A percentile compares a stretch with the other conserved stretches of the same genome.
Evolutionary conservation across 2,329 filamentous ascomycete species (phyloP).

Genomic region (Sporothrix mexicana): DNA sequence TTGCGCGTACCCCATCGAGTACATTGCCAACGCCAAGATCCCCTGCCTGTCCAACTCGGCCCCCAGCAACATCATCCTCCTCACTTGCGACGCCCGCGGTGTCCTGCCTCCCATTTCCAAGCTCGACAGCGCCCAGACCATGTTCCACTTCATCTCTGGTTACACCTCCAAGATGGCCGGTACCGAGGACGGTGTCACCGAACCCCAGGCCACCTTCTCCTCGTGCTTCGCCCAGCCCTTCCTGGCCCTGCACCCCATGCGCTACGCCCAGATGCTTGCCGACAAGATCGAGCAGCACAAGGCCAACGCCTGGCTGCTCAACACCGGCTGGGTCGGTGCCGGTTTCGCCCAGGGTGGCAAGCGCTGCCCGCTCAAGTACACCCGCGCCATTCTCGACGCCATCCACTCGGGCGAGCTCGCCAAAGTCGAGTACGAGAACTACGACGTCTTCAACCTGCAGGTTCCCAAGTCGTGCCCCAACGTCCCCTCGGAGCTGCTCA

Average conservation of each 20-base stretch:
- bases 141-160: constrained; percentile 99
- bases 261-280: constrained; percentile 97
- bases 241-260: constrained; percentile 98
- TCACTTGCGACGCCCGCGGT: constrained; percentile 97
- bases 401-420: constrained; percentile 97
- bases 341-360: constrained; percentile 90
- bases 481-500: constrained; percentile 90
- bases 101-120: constrained; percentile 98
- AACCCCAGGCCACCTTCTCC: constrained; percentile 98
- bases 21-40: constrained; percentile 98
- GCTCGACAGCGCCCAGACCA: constrained; percentile 90
- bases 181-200: constrained; percentile 94
- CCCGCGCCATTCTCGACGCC: constrained; percentile 94
- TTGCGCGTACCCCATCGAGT: constrained; percentile 94
- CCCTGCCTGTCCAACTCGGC: constrained; percentile 87
- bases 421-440: constrained; percentile 90
- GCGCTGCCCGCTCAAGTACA: constrained; percentile 98
- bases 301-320: constrained; percentile 96
- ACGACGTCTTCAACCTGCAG: constrained; percentile 94
- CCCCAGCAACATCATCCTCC: constrained; percentile 95
- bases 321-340: constrained; percentile 96
- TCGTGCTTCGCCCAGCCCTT: constrained; percentile 99
- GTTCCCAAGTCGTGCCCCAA: constrained; percentile 91
- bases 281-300: constrained; percentile 97
- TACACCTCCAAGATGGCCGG: constrained; percentile 99